phyloP scores from a whole-genome alignment of 768 basidiomycete genomes.

The Rhizopogon roseolus region DNA sequence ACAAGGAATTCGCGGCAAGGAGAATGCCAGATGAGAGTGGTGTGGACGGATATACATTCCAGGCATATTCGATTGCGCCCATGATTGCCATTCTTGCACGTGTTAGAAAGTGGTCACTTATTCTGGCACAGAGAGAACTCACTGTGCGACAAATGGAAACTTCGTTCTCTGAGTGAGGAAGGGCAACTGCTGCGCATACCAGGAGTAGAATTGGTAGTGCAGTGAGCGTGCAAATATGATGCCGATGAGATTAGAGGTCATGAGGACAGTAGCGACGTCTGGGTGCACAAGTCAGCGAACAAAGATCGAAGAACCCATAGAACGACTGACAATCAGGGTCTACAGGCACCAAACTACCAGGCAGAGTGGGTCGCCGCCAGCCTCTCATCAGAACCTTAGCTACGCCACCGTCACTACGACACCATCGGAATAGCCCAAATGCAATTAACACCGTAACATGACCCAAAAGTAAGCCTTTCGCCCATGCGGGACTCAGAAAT shows the following conservation, averaged over 20 bases:
- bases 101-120: neutral
- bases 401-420: constrained; percentile 64
- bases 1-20: constrained; percentile 41
- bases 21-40: constrained; percentile 54
- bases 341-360: constrained; percentile 43
- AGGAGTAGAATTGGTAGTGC: constrained; percentile 98
- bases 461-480: constrained; percentile 55
- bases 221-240: constrained; percentile 89
- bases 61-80: constrained; percentile 70
- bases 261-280: constrained; percentile 80
- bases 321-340: constrained; percentile 59
- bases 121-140: constrained; percentile 18
- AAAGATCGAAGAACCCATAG: neutral
- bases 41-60: constrained; percentile 88
- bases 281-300: constrained; percentile 13
- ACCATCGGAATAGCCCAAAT: constrained; percentile 79
- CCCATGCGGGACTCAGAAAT: constrained; percentile 66
- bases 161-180: constrained; percentile 74
- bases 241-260: constrained; percentile 90
- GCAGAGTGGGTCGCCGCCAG: constrained; percentile 41
- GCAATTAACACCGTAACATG: constrained; percentile 56
- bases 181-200: constrained; percentile 92
- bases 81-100: constrained; percentile 55
- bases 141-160: constrained; percentile 63
- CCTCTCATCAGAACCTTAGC: constrained; percentile 49